Conservation (phyloP, 1,284 basidiomycete genomes). For the Boletus sp. region DNA sequence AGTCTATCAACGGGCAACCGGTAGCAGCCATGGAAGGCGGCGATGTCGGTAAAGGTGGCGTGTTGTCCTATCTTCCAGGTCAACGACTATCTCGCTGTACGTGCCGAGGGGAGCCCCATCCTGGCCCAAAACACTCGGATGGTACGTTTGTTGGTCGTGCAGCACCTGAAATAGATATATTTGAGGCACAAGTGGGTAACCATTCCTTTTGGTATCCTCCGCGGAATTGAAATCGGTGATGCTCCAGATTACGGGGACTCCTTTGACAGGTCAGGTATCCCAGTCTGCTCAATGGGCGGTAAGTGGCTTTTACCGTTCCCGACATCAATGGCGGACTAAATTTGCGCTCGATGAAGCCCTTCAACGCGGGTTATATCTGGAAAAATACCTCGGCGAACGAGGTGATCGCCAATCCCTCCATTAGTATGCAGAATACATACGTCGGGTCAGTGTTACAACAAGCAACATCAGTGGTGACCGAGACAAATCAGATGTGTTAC, state of each 20-base stretch:
- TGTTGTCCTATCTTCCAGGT: conserved; percentile 50
- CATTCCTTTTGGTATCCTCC: not conserved
- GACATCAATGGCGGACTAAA: not conserved
- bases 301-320: conserved; percentile 26
- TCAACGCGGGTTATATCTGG: conserved; percentile 43
- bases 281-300: conserved; percentile 68
- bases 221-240: conserved; percentile 2
- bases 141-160: conserved; percentile 54
- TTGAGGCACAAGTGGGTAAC: conserved; percentile 35
- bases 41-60: conserved; percentile 30
- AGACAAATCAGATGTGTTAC: conserved; percentile 51
- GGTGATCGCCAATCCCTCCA: conserved; percentile 44
- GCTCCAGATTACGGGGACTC: conserved; percentile 40
- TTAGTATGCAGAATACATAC: conserved; percentile 51
- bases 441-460: conserved; percentile 57
- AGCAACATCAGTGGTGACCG: conserved; percentile 51
- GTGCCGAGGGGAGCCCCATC: conserved; percentile 52
- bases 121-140: conserved; percentile 53
- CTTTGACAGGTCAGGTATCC: conserved; percentile 50
- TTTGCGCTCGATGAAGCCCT: conserved; percentile 36
- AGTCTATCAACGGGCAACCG: conserved; percentile 40
- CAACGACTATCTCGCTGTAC: conserved; percentile 54
- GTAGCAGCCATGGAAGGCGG: conserved; percentile 39
- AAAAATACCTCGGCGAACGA: conserved; percentile 41
- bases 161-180: conserved; percentile 53